Base-by-base conservation (phyloP, 2,329 filamentous ascomycete species). In the Elsinoe australis region DNA sequence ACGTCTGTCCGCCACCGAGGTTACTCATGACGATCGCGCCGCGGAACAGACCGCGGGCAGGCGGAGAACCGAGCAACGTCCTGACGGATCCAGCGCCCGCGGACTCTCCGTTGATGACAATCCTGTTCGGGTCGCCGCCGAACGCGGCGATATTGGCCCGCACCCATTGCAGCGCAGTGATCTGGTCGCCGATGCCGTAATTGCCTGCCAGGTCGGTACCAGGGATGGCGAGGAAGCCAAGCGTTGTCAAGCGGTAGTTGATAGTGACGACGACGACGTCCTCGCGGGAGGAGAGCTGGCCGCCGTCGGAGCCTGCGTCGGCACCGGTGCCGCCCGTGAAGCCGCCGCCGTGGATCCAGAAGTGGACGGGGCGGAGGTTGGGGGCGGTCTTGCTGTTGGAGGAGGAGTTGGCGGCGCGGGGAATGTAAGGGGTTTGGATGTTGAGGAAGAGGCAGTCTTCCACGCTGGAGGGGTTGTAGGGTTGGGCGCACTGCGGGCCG, bases 231-330 rank as follows among this genome's bases (percentile, higher is more conserved):
- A 81, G 62, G 55, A 79, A 81, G 0, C 78, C 78, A 0, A 81
- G 65, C 0, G 74, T 78, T 0, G 68, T 70, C 3, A 80, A 62
- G 6, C 79, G 73, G 59, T 81, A 81, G 62, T 81, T 80, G 64
- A 80, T 75, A 5, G 63, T 62, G 3, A 82, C 78, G 2, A 78
- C 69, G 0, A 82, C 74, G 14, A 80, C 69, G 52, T 80, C 77
- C 17, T 76, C 76, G 41, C 76, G 69, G 2, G 74, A 77, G 0
- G 73, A 77, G 2, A 80, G 63, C 52, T 77, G 76, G 2, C 73
- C 73, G 15, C 75, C 74, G 52, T 81, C 77, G 7, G 58, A 58
- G 1, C 59, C 60, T 7, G 61, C 53, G 41, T 63, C 60, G 5
- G 61, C 56, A 2, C 60, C 67, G 47, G 57, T 65, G 1, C 77